phyloP scores from a whole-genome alignment of 495 filamentous ascomycete species.

The Astrothelium macrocarpum region DNA sequence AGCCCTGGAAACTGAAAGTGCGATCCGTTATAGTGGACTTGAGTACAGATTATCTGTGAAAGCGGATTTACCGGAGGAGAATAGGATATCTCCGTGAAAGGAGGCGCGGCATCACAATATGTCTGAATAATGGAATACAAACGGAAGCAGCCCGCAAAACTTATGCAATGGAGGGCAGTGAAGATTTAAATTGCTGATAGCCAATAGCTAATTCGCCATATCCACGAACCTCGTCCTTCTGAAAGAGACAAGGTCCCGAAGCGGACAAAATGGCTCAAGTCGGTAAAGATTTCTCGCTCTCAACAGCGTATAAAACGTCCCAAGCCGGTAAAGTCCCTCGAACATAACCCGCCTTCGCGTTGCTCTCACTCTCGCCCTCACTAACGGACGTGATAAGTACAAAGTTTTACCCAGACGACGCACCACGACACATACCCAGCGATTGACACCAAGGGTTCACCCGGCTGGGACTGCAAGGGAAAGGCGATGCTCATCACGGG shows the following conservation, averaged over 20 bases:
- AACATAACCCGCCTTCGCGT: neutral
- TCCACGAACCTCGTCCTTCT: neutral
- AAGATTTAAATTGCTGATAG: neutral
- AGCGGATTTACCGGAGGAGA: neutral
- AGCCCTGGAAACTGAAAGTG: neutral
- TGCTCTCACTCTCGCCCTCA: neutral
- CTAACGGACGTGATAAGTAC: neutral
- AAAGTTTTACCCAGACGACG: neutral
- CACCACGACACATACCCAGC: neutral
- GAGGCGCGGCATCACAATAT: neutral
- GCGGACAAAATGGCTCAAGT: neutral
- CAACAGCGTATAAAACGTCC: neutral
- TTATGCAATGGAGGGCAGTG: neutral
- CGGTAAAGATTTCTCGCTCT: neutral
- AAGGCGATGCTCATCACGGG: slow-evolving; percentile 5
- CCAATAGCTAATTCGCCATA: neutral
- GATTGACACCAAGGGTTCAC: neutral
- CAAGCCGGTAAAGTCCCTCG: neutral
- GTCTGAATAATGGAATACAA: neutral
- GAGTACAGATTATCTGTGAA: neutral
- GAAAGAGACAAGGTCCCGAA: neutral
- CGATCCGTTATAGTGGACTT: neutral
- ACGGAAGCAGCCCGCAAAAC: neutral
- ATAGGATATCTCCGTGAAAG: neutral
- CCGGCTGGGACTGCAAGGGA: neutral